Conservation (phyloP, 306 rosid species). For the Spatholobus suberectus region DNA sequence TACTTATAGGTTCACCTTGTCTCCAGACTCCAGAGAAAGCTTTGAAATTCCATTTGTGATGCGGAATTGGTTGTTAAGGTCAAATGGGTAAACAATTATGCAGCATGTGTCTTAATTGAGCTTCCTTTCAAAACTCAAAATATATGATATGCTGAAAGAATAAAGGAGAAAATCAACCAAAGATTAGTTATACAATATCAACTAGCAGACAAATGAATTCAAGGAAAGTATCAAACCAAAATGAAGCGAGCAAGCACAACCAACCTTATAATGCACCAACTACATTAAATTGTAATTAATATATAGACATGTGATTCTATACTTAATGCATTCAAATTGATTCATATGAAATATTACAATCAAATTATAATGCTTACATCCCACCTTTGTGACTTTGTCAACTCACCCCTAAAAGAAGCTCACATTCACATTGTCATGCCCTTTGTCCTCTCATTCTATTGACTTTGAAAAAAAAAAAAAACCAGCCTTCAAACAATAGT, state of each 20-base stretch:
- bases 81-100: slow-evolving; percentile 46
- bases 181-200: neutral
- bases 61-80: slow-evolving; percentile 48
- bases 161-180: neutral
- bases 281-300: too few species aligned
- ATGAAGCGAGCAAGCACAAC: slow-evolving; percentile 27
- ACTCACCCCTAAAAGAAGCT: too few species aligned
- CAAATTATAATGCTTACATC: too few species aligned
- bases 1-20: slow-evolving; percentile 40
- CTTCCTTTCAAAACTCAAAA: neutral
- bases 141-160: neutral
- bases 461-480: too few species aligned
- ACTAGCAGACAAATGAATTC: neutral
- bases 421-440: too few species aligned
- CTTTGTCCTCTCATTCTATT: too few species aligned
- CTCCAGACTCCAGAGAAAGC: slow-evolving; percentile 41
- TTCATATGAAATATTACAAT: too few species aligned
- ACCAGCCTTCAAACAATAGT: too few species aligned
- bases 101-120: neutral
- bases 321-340: too few species aligned
- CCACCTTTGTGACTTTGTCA: too few species aligned
- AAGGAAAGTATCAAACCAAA: neutral
- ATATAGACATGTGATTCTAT: too few species aligned
- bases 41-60: slow-evolving; percentile 46
- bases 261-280: too few species aligned